Conservation (phyloP, 1,284 basidiomycete species). For the Ganoderma leucocontextum region DNA sequence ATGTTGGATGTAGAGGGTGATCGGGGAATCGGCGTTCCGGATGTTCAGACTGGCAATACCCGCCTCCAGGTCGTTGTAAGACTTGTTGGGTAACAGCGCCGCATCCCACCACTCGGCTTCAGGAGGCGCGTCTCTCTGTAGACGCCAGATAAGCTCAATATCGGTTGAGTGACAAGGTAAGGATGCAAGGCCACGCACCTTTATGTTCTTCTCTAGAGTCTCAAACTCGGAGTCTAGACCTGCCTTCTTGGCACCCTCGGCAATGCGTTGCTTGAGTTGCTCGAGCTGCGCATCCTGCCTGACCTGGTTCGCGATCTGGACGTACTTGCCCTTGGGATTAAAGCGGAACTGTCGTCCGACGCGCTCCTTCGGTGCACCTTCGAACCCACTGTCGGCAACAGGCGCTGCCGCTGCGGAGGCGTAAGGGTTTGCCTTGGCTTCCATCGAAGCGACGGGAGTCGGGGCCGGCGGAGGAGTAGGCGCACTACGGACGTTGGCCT, state of each 20-base stretch:
- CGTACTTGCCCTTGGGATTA: slow-evolving; percentile 91
- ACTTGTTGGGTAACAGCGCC: slow-evolving; percentile 81
- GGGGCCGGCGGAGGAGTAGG: slow-evolving; percentile 71
- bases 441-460: slow-evolving; percentile 49
- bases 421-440: slow-evolving; percentile 77
- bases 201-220: slow-evolving; percentile 86
- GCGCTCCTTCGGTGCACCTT: slow-evolving; percentile 76
- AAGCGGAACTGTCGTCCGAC: slow-evolving; percentile 82
- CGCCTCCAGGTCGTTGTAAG: slow-evolving; percentile 77
- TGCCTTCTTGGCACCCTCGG: slow-evolving; percentile 91
- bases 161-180: not conserved
- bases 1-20: slow-evolving; percentile 95
- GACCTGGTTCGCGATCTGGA: slow-evolving; percentile 85
- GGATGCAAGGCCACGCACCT: slow-evolving; percentile 54
- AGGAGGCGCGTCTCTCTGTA: slow-evolving; percentile 84
- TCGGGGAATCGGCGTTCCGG: slow-evolving; percentile 73
- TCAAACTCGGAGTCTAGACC: slow-evolving; percentile 94
- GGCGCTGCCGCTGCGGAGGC: slow-evolving; percentile 56
- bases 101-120: slow-evolving; percentile 98
- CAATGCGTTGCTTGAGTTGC: slow-evolving; percentile 91
- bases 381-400: slow-evolving; percentile 65
- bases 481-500: slow-evolving; percentile 80
- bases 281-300: slow-evolving; percentile 89
- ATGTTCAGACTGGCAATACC: slow-evolving; percentile 70
- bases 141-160: slow-evolving; percentile 7